These are phyloP conservation scores for Pyrus pyrifolia DNA, from an alignment of 306 rosid genomes.

Conservation along the genomic window DNA sequence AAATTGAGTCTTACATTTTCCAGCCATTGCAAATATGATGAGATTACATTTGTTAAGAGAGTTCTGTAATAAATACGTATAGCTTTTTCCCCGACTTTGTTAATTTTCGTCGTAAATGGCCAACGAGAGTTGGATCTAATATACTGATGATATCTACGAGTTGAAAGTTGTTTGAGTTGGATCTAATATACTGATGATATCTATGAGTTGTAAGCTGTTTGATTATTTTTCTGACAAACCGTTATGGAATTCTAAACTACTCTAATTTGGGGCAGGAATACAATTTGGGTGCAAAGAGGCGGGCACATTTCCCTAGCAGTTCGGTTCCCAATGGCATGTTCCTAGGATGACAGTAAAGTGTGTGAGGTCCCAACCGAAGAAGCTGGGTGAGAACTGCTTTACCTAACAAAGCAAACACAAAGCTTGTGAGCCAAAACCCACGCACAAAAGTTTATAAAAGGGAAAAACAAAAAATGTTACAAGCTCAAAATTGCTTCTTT, in stretches of 20 bases:
- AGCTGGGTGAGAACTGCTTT: neutral
- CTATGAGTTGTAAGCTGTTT: no score
- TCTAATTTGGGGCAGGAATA: no score
- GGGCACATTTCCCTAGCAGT: no score
- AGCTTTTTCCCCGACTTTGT: neutral
- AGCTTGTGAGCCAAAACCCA: constrained; percentile 3
- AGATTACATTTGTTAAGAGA: neutral
- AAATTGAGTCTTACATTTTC: neutral
- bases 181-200: no score
- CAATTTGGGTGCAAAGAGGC: no score
- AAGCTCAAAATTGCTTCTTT: neutral
- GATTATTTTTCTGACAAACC: no score
- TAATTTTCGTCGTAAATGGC: neutral
- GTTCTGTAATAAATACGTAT: neutral
- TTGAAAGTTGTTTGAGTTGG: no score
- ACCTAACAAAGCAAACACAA: neutral
- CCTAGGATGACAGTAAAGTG: neutral
- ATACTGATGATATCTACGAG: no score
- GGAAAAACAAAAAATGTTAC: neutral
- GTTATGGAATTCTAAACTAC: no score
- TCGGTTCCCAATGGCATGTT: neutral
- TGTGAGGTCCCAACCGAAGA: neutral
- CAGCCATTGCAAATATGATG: neutral
- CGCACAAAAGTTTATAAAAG: neutral
- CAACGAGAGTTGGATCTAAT: neutral